Base-by-base conservation (phyloP, 176 grass and related monocot species). In the Oryza longistaminata region DNA sequence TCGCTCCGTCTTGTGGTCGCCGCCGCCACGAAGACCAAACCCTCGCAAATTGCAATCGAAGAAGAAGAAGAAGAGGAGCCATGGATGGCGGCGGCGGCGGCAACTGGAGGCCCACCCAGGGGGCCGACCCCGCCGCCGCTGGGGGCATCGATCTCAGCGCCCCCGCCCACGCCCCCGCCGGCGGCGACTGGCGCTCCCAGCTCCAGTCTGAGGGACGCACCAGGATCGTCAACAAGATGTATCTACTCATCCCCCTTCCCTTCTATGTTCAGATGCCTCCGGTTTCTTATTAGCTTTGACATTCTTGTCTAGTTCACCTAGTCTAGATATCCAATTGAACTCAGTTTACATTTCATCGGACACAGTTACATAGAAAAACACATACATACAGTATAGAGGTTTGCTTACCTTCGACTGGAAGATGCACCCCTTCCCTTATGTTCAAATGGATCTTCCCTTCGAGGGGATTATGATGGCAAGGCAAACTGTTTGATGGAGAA, bases 181-280 rank as follows among this genome's bases (percentile, higher is more conserved):
- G 79, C 3, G 55, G 40, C 61, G 86, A 96, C 62, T 96, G 93
- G 96, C 88, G 96, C 40, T 7, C n/a, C 50, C 93, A 91, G 58
- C 88, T 99, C 39, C 90, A 89, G 78, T 88, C 89, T 10, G 90
- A 94, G 69, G 89, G 91, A 12, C 93, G 96, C 53, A 83, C 14
- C 75, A 90, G 88, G 85, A 90, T 94, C 71, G 91, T 99, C 49
- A 96, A 93, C 15, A 96, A 89, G 88, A 96, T 96, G 96, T 96
- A 79, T 11, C 17, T 27, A 27, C 27, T 27, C 27, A 27, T 27
- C 27, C 27, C 27, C 27, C 27, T 27, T 27, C 27, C 27, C 27
- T 27, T 27, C 27, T 27, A 27, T 27, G 27, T 27, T 27, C 27
- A 27, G 27, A 27, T 27, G 27, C 27, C 27, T 27, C 27, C 27